Evolutionary conservation across 257 asterid species (phyloP).

Genomic region (Buddleja alternifolia): DNA sequence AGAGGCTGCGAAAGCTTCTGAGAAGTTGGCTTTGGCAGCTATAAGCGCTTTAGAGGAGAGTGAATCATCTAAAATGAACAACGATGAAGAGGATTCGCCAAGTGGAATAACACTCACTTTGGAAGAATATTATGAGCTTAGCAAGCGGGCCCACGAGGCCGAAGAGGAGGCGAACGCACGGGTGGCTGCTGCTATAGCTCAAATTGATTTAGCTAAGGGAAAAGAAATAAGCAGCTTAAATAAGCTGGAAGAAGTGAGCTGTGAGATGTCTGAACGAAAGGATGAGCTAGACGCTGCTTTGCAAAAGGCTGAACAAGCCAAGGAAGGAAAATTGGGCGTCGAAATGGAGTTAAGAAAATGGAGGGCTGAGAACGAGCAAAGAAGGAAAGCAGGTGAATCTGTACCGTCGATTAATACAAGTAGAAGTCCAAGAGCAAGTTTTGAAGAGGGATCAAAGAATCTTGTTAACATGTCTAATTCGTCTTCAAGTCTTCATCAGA

Average conservation of each 20-base stretch:
- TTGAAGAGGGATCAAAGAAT: slow-evolving; percentile 37
- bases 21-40: slow-evolving; percentile 82
- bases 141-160: slow-evolving; percentile 85
- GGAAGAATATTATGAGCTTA: slow-evolving; percentile 83
- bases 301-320: slow-evolving; percentile 68
- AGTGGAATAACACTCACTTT: slow-evolving; percentile 61
- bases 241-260: slow-evolving; percentile 66
- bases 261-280: slow-evolving; percentile 49
- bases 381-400: slow-evolving; percentile 52
- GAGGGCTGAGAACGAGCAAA: slow-evolving; percentile 78
- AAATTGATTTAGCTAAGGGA: slow-evolving; percentile 76
- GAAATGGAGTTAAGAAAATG: slow-evolving; percentile 81
- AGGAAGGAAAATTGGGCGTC: slow-evolving; percentile 65
- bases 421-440: slow-evolving; percentile 42
- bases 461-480: slow-evolving; percentile 27
- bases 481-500: slow-evolving; percentile 34
- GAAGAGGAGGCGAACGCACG: slow-evolving; percentile 74
- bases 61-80: slow-evolving; percentile 41
- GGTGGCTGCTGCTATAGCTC: slow-evolving; percentile 57
- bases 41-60: slow-evolving; percentile 73
- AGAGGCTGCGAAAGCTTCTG: slow-evolving; percentile 80
- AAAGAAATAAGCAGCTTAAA: slow-evolving; percentile 58
- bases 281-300: slow-evolving; percentile 56
- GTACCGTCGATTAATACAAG: slow-evolving; percentile 21
- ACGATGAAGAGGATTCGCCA: slow-evolving; percentile 40